A percentile compares a stretch with the other conserved stretches of the same genome.
These are phyloP conservation scores for Physcomitrium patens DNA, from an alignment of 225 moss, liverwort and hornwort species.

Conservation along the genomic window DNA sequence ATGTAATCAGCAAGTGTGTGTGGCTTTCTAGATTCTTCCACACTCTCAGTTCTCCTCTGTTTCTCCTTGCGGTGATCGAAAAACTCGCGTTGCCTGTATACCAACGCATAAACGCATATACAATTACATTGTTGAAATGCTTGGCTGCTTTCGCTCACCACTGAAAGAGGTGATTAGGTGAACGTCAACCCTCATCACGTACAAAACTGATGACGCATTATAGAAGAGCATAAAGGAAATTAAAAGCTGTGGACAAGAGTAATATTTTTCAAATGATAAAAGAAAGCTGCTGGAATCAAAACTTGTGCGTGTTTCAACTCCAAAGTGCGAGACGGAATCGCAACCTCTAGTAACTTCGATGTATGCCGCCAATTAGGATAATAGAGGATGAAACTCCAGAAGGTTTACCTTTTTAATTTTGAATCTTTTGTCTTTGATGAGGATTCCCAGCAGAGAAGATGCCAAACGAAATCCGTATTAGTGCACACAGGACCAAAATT, in stretches of 20 bases:
- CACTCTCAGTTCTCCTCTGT: constrained; percentile 33
- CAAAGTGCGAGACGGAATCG: too few relatives aligned
- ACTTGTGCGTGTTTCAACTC: too few relatives aligned
- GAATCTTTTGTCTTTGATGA: constrained; percentile 40
- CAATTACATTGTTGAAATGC: too few relatives aligned
- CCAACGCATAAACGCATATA: constrained; percentile 11
- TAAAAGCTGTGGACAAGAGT: too few relatives aligned
- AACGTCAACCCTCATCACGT: too few relatives aligned
- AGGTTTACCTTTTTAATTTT: constrained; percentile 49
- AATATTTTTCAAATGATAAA: too few relatives aligned
- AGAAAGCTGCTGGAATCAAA: too few relatives aligned
- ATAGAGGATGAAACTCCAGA: constrained; percentile 19
- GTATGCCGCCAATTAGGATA: constrained; percentile 2
- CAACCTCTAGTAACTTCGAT: not conserved
- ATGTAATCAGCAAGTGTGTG: constrained; percentile 55
- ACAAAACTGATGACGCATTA: too few relatives aligned
- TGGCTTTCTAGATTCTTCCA: constrained; percentile 39
- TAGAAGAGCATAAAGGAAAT: too few relatives aligned
- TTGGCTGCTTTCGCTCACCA: too few relatives aligned
- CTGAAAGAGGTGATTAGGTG: too few relatives aligned
- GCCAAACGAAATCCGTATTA: constrained; percentile 25
- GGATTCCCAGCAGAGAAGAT: constrained; percentile 30
- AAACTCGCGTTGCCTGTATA: constrained; percentile 54
- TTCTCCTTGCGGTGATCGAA: constrained; percentile 53
- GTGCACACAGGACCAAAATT: constrained; percentile 25